These are phyloP conservation scores for Fusarium tjaetaba DNA, from an alignment of 2,329 filamentous ascomycete genomes.

Conservation along the genomic window DNA sequence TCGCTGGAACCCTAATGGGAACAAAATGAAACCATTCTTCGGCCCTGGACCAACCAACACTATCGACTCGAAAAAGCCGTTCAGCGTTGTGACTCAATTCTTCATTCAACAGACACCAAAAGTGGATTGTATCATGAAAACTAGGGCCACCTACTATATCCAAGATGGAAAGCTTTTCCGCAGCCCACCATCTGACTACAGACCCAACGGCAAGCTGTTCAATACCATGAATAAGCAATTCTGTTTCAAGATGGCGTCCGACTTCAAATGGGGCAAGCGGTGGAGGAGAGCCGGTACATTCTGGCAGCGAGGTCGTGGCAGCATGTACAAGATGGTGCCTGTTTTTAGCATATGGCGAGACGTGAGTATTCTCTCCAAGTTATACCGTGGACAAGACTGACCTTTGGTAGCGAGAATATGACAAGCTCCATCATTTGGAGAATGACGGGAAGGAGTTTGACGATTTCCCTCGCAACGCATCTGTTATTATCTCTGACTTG, in stretches of 20 bases:
- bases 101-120: slow-evolving; percentile 52
- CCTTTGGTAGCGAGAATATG: not conserved
- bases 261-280: not conserved
- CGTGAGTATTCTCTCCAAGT: not conserved
- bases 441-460: not conserved
- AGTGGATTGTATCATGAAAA: slow-evolving; percentile 32
- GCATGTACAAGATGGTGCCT: not conserved
- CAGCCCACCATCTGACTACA: not conserved
- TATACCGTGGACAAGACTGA: not conserved
- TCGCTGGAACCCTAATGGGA: slow-evolving; percentile 74
- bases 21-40: slow-evolving; percentile 64
- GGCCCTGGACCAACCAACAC: slow-evolving; percentile 62
- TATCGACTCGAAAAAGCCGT: slow-evolving; percentile 66
- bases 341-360: not conserved
- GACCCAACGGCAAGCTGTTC: not conserved
- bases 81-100: slow-evolving; percentile 76
- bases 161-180: slow-evolving; percentile 59
- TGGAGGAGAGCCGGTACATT: not conserved
- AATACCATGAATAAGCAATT: not conserved
- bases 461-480: not conserved
- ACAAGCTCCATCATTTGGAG: not conserved
- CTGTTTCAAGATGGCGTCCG: not conserved
- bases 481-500: not conserved
- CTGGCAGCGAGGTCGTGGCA: not conserved
- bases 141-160: slow-evolving; percentile 62